A percentile compares a stretch with the other conserved stretches of the same genome.
Evolutionary conservation across 2,329 filamentous ascomycete species (phyloP).

Genomic region (Hypoxylon sp.): DNA sequence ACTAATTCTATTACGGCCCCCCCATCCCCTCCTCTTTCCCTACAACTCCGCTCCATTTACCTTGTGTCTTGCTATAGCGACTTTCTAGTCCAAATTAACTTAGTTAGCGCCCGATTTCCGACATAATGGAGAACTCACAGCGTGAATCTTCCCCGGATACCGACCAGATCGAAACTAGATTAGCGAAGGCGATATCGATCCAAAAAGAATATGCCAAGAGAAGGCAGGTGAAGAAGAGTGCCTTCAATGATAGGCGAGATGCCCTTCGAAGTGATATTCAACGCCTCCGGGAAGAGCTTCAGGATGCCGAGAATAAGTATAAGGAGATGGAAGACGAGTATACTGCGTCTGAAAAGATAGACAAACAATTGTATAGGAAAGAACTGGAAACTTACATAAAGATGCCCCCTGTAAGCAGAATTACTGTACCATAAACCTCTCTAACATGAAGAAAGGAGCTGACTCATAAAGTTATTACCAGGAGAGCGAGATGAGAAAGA

Average conservation of each 20-base stretch:
- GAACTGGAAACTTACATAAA: conserved; percentile 2
- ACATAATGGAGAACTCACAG: conserved; percentile 3
- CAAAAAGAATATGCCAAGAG: not conserved
- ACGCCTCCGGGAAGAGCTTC: not conserved
- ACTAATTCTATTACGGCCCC: not conserved
- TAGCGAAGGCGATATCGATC: conserved; percentile 6
- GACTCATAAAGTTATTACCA: not conserved
- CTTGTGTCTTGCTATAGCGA: not conserved
- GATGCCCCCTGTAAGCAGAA: not conserved
- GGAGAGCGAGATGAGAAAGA: not conserved
- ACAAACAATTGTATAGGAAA: not conserved
- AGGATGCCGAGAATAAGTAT: not conserved
- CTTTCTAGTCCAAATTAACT: not conserved
- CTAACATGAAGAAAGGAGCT: not conserved
- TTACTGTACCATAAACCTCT: not conserved
- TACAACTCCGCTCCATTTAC: not conserved
- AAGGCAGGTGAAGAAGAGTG: not conserved
- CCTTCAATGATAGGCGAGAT: not conserved
- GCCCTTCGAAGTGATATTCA: not conserved
- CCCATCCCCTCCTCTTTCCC: not conserved
- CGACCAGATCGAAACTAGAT: conserved; percentile 1
- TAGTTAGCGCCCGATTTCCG: not conserved
- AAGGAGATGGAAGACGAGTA: not conserved
- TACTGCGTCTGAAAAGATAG: not conserved
- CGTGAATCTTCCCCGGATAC: not conserved